A percentile compares a stretch with the other conserved stretches of the same genome.
Conservation (phyloP, 768 basidiomycete genomes). For the Trametes cingulata region DNA sequence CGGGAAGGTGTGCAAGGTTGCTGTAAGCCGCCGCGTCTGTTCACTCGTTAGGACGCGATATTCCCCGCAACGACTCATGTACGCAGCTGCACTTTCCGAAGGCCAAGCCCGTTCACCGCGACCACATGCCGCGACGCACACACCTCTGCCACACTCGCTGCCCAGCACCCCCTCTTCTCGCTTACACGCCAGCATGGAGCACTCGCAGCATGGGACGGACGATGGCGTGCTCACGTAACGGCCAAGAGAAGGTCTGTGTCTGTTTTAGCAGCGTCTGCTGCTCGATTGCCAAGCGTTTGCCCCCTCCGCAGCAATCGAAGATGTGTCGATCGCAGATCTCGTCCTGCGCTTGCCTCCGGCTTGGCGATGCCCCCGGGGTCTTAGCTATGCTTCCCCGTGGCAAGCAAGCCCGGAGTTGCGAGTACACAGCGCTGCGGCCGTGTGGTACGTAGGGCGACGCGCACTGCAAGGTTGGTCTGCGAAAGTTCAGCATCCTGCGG, state of each 20-base stretch:
- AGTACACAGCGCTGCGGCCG: too few relatives aligned
- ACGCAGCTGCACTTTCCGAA: background rate
- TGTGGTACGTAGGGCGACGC: too few relatives aligned
- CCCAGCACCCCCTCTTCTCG: too few relatives aligned
- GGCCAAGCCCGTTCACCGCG: background rate
- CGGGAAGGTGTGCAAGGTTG: too few relatives aligned
- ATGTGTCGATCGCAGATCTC: constrained; percentile 12
- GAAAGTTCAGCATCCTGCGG: too few relatives aligned
- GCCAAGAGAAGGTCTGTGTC: background rate
- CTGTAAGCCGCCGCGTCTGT: too few relatives aligned
- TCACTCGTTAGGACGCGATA: too few relatives aligned
- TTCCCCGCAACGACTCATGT: too few relatives aligned
- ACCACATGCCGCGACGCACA: background rate
- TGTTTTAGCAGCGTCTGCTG: constrained; percentile 3
- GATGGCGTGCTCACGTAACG: constrained; percentile 2
- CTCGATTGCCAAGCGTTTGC: background rate
- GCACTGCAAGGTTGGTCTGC: too few relatives aligned
- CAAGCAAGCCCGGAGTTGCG: too few relatives aligned
- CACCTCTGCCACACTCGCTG: too few relatives aligned
- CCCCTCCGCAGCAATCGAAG: constrained; percentile 8
- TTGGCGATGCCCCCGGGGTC: constrained; percentile 2
- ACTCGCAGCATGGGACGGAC: background rate
- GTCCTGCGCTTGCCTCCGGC: background rate
- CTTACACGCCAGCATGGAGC: too few relatives aligned
- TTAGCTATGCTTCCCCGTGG: background rate